phyloP scores from a whole-genome alignment of 2,329 filamentous ascomycete genomes.

The Macrophomina phaseolina region DNA sequence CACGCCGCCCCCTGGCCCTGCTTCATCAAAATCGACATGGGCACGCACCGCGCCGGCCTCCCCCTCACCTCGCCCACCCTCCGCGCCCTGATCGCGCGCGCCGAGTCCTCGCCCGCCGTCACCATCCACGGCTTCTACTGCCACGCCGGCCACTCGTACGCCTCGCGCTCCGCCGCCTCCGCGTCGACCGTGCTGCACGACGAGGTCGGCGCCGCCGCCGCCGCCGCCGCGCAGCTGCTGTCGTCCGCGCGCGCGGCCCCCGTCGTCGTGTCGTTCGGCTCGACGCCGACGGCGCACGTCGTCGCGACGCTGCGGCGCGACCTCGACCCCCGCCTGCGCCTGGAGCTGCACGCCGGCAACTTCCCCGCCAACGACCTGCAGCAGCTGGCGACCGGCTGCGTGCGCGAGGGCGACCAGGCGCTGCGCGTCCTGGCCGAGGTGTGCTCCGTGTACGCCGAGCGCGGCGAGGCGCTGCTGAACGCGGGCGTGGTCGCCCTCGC shows the following conservation, averaged over 20 bases:
- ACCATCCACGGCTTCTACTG: conserved; percentile 27
- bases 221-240: neutral
- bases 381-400: conserved; percentile 26
- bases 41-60: conserved; percentile 24
- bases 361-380: conserved; percentile 27
- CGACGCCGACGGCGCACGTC: conserved; percentile 27
- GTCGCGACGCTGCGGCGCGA: conserved; percentile 7
- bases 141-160: conserved; percentile 27
- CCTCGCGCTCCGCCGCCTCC: neutral
- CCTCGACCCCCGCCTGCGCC: neutral
- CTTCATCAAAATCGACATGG: conserved; percentile 28
- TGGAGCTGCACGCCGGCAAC: conserved; percentile 27
- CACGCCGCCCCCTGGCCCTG: neutral
- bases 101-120: conserved; percentile 12
- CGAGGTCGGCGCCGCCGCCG: conserved; percentile 16
- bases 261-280: conserved; percentile 14
- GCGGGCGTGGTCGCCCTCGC: conserved; percentile 16
- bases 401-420: conserved; percentile 11
- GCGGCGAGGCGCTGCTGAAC: conserved; percentile 26
- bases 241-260: neutral
- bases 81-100: neutral
- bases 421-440: conserved; percentile 25
- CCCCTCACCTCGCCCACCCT: conserved; percentile 18
- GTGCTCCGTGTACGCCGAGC: conserved; percentile 22
- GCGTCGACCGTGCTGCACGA: conserved; percentile 13